Evolutionary conservation across 129 eudicot species (phyloP).

Genomic region (Glebionis coronaria): DNA sequence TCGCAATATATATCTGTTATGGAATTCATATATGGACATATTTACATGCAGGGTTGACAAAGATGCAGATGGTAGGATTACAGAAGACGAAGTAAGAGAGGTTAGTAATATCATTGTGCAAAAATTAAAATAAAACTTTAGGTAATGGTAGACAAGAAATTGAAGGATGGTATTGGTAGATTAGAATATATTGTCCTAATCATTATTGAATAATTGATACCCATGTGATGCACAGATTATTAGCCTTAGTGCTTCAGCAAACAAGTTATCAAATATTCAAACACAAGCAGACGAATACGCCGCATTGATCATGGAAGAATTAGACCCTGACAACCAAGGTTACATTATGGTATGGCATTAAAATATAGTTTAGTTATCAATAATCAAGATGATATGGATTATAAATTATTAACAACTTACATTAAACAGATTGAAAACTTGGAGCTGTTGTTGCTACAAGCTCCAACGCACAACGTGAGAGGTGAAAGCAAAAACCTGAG

Average conservation of each 20-base stretch:
- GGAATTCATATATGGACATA: neutral
- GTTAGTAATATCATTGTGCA: slow-evolving; percentile 29
- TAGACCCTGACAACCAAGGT: slow-evolving; percentile 67
- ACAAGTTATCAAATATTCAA: slow-evolving; percentile 72
- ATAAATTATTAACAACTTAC: neutral
- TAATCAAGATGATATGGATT: neutral
- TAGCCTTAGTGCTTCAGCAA: slow-evolving; percentile 76
- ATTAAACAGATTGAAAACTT: slow-evolving; percentile 61
- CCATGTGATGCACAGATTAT: slow-evolving; percentile 56
- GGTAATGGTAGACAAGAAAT: slow-evolving; percentile 16
- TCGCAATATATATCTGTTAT: neutral
- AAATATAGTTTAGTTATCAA: no score
- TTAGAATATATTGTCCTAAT: slow-evolving; percentile 22
- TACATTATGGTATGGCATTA: slow-evolving; percentile 59
- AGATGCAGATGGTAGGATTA: slow-evolving; percentile 79
- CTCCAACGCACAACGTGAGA: slow-evolving; percentile 50
- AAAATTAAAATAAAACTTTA: neutral
- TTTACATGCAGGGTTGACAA: slow-evolving; percentile 71
- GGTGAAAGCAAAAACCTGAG: slow-evolving; percentile 57
- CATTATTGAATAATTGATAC: neutral
- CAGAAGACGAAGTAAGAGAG: slow-evolving; percentile 93
- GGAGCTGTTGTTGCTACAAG: slow-evolving; percentile 75
- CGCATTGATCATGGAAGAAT: slow-evolving; percentile 83
- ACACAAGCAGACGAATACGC: slow-evolving; percentile 83
- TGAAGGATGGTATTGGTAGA: slow-evolving; percentile 24